Evolutionary conservation across 768 basidiomycete species (phyloP).

Genomic region (Mycena capillaripes): DNA sequence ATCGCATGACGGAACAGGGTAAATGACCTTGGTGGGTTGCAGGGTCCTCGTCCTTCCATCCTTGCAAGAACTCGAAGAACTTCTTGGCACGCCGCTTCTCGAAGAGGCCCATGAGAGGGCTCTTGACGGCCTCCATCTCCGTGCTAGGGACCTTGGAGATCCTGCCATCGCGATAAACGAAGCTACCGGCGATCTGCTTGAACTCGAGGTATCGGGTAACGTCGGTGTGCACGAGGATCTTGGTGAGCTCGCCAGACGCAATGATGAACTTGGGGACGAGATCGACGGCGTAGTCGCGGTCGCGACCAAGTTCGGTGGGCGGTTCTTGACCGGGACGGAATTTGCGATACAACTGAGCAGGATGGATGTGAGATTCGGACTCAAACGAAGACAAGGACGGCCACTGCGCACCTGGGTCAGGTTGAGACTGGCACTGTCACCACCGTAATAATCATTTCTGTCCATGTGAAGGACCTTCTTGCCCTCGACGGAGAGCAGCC

Average conservation of each 20-base stretch:
- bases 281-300: constrained; percentile 98
- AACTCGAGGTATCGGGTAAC: constrained; percentile 99
- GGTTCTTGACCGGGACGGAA: constrained; percentile 85
- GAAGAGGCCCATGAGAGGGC: constrained; percentile 98
- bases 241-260: constrained; percentile 96
- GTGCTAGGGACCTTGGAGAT: constrained; percentile 99
- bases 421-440: constrained; percentile 96
- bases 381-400: constrained; percentile 23
- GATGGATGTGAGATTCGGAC: constrained; percentile 36
- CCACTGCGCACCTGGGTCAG: constrained; percentile 85
- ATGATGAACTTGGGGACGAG: constrained; percentile 99
- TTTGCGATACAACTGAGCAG: constrained; percentile 89
- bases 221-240: constrained; percentile 98
- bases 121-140: constrained; percentile 96
- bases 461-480: constrained; percentile 99
- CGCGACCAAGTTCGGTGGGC: constrained; percentile 91
- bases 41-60: constrained; percentile 96
- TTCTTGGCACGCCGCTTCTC: constrained; percentile 99
- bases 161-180: constrained; percentile 95
- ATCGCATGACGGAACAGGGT: background rate
- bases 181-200: constrained; percentile 99
- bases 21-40: constrained; percentile 90
- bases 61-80: constrained; percentile 97
- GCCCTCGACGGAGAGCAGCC: constrained; percentile 97
- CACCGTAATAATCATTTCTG: constrained; percentile 98